A percentile compares a stretch with the other conserved stretches of the same genome.
Conservation (phyloP, 208 protist species). For the Entamoeba invadens region DNA sequence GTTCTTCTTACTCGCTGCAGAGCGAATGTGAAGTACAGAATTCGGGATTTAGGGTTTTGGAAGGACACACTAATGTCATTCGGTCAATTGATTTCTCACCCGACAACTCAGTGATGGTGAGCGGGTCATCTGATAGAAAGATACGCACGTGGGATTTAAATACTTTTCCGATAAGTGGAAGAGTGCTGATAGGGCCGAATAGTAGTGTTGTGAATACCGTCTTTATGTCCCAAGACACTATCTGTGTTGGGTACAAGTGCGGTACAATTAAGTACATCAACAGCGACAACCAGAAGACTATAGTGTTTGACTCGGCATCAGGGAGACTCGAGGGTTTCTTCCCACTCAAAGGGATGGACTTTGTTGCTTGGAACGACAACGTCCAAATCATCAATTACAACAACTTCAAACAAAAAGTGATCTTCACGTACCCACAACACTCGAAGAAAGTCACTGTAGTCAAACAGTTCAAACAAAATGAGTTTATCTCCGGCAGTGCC, state of each 20-base stretch:
- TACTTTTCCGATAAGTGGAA: neutral
- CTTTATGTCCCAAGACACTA: neutral
- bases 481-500: neutral
- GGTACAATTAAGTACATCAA: neutral
- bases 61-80: neutral
- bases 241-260: neutral
- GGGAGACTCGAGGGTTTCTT: neutral
- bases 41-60: neutral
- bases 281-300: neutral
- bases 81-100: neutral
- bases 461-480: neutral
- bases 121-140: neutral
- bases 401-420: neutral
- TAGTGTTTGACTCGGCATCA: neutral
- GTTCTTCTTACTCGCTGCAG: fast-evolving
- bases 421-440: neutral
- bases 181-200: neutral
- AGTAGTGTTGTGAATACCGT: neutral
- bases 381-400: neutral
- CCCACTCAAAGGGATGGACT: neutral
- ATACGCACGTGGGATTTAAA: neutral
- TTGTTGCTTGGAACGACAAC: neutral
- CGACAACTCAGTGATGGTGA: neutral
- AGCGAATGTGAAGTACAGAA: too few species aligned
- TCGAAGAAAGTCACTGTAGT: neutral